These are phyloP conservation scores for Phytopythium sindhum DNA, from an alignment of 352 stramenopile genomes.

Conservation along the genomic window DNA sequence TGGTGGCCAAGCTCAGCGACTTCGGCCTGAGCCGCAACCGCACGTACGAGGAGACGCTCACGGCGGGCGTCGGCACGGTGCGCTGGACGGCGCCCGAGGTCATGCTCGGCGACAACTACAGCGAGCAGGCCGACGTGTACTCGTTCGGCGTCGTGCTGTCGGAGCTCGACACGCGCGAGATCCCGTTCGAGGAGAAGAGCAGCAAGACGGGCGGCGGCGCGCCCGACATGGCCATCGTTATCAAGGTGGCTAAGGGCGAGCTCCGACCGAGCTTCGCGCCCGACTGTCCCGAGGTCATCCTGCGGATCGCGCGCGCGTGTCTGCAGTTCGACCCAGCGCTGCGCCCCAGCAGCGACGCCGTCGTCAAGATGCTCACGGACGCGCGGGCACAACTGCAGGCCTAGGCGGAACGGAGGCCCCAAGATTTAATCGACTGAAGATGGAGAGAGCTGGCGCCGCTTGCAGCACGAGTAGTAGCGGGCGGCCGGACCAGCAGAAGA, in stretches of 20 bases:
- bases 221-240: constrained; percentile 82
- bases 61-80: constrained; percentile 76
- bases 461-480: background rate
- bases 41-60: constrained; percentile 85
- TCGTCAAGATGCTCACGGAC: constrained; percentile 81
- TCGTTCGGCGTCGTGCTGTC: constrained; percentile 87
- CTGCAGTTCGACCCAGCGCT: constrained; percentile 83
- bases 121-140: constrained; percentile 84
- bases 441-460: background rate
- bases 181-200: constrained; percentile 86
- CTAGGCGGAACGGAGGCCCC: background rate
- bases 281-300: constrained; percentile 51
- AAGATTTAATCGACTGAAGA: background rate
- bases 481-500: background rate
- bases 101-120: constrained; percentile 87
- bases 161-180: constrained; percentile 84
- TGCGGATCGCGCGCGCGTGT: constrained; percentile 76
- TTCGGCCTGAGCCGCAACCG: constrained; percentile 82
- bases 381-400: constrained; percentile 58
- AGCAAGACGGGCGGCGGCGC: constrained; percentile 51
- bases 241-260: constrained; percentile 83
- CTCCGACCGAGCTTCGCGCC: constrained; percentile 71
- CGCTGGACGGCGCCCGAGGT: constrained; percentile 86
- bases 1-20: constrained; percentile 84
- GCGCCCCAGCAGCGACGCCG: constrained; percentile 60